Evolutionary conservation across 768 basidiomycete species (phyloP), one percentile per base, ranked within the genome.

Genomic region (Holtermanniella nyarrowii): DNA sequence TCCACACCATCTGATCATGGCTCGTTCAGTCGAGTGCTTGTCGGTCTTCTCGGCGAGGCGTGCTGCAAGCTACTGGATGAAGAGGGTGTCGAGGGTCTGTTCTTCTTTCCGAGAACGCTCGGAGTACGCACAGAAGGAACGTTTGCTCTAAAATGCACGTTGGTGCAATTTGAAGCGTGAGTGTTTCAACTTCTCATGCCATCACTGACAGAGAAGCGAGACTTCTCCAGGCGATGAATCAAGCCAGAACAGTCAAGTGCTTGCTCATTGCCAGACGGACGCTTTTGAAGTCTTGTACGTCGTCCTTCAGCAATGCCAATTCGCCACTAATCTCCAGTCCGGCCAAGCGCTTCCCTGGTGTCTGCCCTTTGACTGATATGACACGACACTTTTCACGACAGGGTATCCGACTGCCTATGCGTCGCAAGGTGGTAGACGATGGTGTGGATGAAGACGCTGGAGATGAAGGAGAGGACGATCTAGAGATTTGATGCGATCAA

Each of bases 91-190:
- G 78, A 80, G 46, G 91, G 90, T 5, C 84, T 95, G 56, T 96
- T 88, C 72, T 96, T 95, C 75, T 82, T 95, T 55, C 88, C 91
- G 74, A 88, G 89, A 69, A 91, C 95, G 73, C 74, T 96, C 48
- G 89, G 87, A 43, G 85, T 96, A 44, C 80, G 91, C 52, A 91
- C 87, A 18, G 91, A 96, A 79, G 90, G 90, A 20, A 80, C 77
- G 23, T 96, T 90, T 75, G 81, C 87, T 46, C 76, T 96, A 47
- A 79, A 87, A 58, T 77, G 95, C 74, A 80, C 88, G 56, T 77
- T 96, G 57, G 84, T 90, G 81, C 87, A 88, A 65, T 78, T 96
- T 62, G 85, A 86, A 70, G 81, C 82, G 90, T 95, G 74, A 81
- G 90, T 81, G 46, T 26, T 27, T 12, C 25, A 10, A 14, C 21